A percentile compares a stretch with the other conserved stretches of the same genome.
Evolutionary conservation across 2,329 filamentous ascomycete species (phyloP).

Genomic region (Exophiala dermatitidis): DNA sequence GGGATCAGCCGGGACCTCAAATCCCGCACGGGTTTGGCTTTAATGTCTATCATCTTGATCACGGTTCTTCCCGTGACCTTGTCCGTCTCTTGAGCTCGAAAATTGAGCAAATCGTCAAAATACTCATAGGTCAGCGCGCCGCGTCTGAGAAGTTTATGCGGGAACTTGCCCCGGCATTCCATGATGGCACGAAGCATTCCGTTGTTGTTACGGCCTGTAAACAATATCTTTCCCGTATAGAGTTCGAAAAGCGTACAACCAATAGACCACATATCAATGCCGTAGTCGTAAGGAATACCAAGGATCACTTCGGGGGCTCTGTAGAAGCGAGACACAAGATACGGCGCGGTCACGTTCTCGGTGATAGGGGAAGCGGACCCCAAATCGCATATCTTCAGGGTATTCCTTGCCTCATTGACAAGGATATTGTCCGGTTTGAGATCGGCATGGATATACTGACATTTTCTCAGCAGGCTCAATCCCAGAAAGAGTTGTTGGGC

Average conservation of each 20-base stretch:
- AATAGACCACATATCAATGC: constrained; percentile 95
- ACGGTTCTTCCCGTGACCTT: constrained; percentile 75
- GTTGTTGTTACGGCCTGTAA: constrained; percentile 92
- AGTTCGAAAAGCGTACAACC: constrained; percentile 95
- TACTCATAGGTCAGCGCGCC: constrained; percentile 69
- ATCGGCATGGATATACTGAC: constrained; percentile 90
- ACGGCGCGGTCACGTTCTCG: constrained; percentile 87
- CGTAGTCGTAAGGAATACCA: constrained; percentile 90
- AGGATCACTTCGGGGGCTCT: constrained; percentile 94
- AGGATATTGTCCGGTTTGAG: constrained; percentile 97
- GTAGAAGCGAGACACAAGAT: constrained; percentile 95
- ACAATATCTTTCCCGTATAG: constrained; percentile 95
- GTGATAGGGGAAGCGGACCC: constrained; percentile 90
- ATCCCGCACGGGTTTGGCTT: constrained; percentile 68
- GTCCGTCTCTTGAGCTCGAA: constrained; percentile 77
- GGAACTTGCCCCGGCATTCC: constrained; percentile 89
- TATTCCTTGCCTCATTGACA: constrained; percentile 73
- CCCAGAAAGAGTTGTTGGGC: constrained; percentile 92
- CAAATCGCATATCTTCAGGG: constrained; percentile 91
- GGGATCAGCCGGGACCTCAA: constrained; percentile 69
- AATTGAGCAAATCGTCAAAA: constrained; percentile 79
- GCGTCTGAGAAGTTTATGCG: constrained; percentile 77
- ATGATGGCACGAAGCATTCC: constrained; percentile 96
- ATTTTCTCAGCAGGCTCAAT: constrained; percentile 78
- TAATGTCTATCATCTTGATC: constrained; percentile 40